A percentile compares a stretch with the other conserved stretches of the same genome.
These are phyloP conservation scores for Aspergillus mulundensis DNA, from an alignment of 495 filamentous ascomycete species.

Conservation along the genomic window DNA sequence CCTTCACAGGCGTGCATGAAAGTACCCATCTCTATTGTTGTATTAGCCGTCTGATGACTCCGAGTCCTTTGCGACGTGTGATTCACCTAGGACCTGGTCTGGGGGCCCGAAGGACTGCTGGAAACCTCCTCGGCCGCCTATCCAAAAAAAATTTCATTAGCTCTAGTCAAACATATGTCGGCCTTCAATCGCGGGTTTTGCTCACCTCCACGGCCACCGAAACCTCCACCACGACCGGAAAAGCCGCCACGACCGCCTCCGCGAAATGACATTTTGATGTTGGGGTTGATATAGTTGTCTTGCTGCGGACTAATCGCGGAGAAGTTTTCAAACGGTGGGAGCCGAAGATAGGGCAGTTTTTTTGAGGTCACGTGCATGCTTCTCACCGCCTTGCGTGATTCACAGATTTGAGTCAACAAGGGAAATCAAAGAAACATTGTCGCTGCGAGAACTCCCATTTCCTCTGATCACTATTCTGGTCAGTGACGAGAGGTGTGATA, in stretches of 20 bases:
- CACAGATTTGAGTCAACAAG: constrained; percentile 12
- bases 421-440: constrained; percentile 20
- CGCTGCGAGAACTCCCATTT: constrained; percentile 7
- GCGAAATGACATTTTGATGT: constrained; percentile 51
- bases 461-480: constrained; percentile 13
- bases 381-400: constrained; percentile 38
- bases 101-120: constrained; percentile 63
- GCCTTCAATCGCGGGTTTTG: constrained; percentile 8
- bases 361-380: constrained; percentile 37
- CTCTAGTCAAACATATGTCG: constrained; percentile 12
- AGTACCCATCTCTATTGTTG: constrained; percentile 72
- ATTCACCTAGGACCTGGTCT: constrained; percentile 59
- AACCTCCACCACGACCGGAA: constrained; percentile 46
- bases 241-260: constrained; percentile 46
- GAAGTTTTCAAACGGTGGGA: constrained; percentile 51
- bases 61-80: not conserved
- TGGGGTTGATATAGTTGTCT: constrained; percentile 25
- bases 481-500: constrained; percentile 13
- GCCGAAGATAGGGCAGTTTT: constrained; percentile 48
- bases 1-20: constrained; percentile 94
- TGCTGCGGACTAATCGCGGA: constrained; percentile 26
- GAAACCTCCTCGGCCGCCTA: constrained; percentile 60
- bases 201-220: constrained; percentile 44
- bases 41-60: constrained; percentile 20
- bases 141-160: constrained; percentile 41